Conservation (phyloP, 768 basidiomycete species). For the Lentinula raphanica region DNA sequence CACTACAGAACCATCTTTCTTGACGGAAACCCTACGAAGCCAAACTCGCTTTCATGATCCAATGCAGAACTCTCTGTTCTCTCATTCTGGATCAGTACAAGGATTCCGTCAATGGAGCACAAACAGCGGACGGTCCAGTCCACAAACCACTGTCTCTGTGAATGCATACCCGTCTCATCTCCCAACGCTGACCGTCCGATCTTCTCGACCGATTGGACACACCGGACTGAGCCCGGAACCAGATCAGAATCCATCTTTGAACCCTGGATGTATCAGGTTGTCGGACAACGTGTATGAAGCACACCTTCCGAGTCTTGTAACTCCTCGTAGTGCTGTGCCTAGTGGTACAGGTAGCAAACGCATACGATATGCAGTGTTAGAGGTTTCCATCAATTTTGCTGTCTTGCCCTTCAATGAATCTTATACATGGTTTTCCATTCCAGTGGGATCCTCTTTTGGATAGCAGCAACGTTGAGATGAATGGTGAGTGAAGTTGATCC, state of each 20-base stretch:
- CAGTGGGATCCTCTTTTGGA: slow-evolving; percentile 87
- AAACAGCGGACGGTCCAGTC: slow-evolving; percentile 53
- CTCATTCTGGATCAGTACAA: slow-evolving; percentile 71
- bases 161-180: slow-evolving; percentile 22
- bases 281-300: slow-evolving; percentile 68
- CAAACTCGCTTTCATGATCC: slow-evolving; percentile 93
- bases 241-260: slow-evolving; percentile 13
- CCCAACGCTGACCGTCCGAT: slow-evolving; percentile 54
- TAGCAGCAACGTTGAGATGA: slow-evolving; percentile 83
- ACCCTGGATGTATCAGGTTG: slow-evolving; percentile 40
- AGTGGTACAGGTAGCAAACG: slow-evolving; percentile 61
- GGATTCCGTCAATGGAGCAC: slow-evolving; percentile 75
- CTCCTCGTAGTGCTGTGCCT: slow-evolving; percentile 62
- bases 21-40: slow-evolving; percentile 77
- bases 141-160: slow-evolving; percentile 23
- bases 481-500: slow-evolving; percentile 42
- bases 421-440: slow-evolving; percentile 9
- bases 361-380: slow-evolving; percentile 80
- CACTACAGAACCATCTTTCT: slow-evolving; percentile 81
- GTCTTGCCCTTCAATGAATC: background rate
- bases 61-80: slow-evolving; percentile 66
- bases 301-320: slow-evolving; percentile 69
- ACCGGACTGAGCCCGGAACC: slow-evolving; percentile 30
- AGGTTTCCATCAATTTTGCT: slow-evolving; percentile 40
- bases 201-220: slow-evolving; percentile 61